phyloP scores from a whole-genome alignment of 2,329 filamentous ascomycete species.

The Metarhizium humberi region DNA sequence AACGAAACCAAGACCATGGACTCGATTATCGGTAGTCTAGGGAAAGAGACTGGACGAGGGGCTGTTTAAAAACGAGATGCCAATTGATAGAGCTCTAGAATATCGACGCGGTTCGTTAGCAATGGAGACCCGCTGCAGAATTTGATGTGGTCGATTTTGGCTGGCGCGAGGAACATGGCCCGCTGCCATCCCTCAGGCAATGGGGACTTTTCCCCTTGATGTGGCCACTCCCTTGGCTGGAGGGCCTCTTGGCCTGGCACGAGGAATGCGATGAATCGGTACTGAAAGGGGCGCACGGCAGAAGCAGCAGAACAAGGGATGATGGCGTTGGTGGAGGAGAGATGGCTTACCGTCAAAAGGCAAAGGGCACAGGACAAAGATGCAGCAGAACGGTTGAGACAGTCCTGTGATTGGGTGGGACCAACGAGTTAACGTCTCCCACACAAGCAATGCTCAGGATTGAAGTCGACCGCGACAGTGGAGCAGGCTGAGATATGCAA shows the following conservation, averaged over 20 bases:
- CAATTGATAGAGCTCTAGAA: constrained; percentile 32
- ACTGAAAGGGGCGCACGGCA: constrained; percentile 4
- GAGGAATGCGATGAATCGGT: constrained; percentile 16
- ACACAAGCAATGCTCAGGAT: constrained; percentile 36
- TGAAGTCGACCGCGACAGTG: constrained; percentile 33
- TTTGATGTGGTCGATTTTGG: constrained; percentile 10
- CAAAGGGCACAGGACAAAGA: constrained; percentile 21
- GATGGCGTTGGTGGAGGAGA: constrained; percentile 14
- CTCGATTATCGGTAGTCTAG: constrained; percentile 20
- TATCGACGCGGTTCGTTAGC: constrained; percentile 21
- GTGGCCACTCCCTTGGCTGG: constrained; percentile 19
- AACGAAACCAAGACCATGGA: constrained; percentile 35
- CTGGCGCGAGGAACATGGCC: constrained; percentile 13
- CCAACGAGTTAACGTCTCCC: constrained; percentile 59
- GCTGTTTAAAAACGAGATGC: constrained; percentile 36
- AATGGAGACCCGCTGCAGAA: constrained; percentile 11
- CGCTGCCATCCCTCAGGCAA: constrained; percentile 7
- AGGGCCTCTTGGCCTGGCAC: constrained; percentile 17
- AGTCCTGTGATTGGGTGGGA: constrained; percentile 40
- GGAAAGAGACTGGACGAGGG: constrained; percentile 35
- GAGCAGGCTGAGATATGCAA: constrained; percentile 27
- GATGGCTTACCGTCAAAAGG: constrained; percentile 42
- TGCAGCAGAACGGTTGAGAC: constrained; percentile 37
- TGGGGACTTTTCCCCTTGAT: constrained; percentile 9
- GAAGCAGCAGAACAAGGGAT: background rate